Evolutionary conservation across 2,329 filamentous ascomycete genomes (phyloP).

Genomic region (Hortaea werneckii): DNA sequence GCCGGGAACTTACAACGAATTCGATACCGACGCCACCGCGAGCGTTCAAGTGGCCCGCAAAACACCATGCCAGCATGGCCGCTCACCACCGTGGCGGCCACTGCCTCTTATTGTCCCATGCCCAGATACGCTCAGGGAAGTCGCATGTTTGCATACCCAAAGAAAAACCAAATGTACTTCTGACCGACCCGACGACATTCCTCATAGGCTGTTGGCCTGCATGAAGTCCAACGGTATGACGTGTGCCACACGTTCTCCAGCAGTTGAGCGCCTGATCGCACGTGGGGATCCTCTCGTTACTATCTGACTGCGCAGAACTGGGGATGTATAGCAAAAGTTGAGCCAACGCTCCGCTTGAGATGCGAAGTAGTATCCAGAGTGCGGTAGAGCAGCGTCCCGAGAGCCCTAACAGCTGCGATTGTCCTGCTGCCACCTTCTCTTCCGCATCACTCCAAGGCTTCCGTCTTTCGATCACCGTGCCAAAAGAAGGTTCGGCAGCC

Average conservation of each 20-base stretch:
- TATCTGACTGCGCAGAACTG: conserved; percentile 36
- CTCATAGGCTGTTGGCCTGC: conserved; percentile 49
- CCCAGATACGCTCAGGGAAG: conserved; percentile 36
- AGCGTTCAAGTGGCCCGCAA: conserved; percentile 37
- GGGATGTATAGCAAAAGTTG: conserved; percentile 43
- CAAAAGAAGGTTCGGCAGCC: too few relatives aligned
- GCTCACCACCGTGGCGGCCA: conserved; percentile 35
- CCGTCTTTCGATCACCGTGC: too few relatives aligned
- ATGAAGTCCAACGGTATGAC: conserved; percentile 46
- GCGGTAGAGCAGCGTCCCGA: conserved; percentile 48
- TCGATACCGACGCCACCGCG: conserved; percentile 19
- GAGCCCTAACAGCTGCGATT: conserved; percentile 45
- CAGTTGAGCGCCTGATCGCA: conserved; percentile 41
- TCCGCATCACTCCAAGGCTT: conserved; percentile 39
- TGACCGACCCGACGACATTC: conserved; percentile 45
- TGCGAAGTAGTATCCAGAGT: conserved; percentile 48
- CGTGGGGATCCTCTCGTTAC: conserved; percentile 45
- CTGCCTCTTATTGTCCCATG: conserved; percentile 40
- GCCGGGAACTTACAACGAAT: too few relatives aligned
- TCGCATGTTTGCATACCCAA: conserved; percentile 37
- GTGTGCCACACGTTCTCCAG: conserved; percentile 45
- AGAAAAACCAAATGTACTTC: conserved; percentile 28
- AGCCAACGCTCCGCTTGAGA: conserved; percentile 53
- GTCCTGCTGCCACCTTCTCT: conserved; percentile 44
- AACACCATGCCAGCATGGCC: conserved; percentile 39